Conservation (phyloP, 2,329 filamentous ascomycete species). For the Hypomyces rosellus region DNA sequence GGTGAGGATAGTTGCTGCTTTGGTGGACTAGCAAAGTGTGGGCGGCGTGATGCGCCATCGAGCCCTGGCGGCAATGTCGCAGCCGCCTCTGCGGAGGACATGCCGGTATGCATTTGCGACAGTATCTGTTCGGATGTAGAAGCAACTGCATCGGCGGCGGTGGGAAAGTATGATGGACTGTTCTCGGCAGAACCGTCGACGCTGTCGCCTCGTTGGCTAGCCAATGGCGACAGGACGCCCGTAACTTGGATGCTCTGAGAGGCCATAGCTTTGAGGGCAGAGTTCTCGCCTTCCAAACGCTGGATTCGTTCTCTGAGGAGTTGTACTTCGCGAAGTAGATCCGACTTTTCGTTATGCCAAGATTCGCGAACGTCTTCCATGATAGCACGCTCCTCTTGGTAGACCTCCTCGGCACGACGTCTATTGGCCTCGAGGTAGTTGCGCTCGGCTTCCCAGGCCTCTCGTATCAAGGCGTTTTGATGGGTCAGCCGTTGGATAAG, state of each 20-base stretch:
- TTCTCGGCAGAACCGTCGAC: constrained; percentile 18
- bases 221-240: constrained; percentile 25
- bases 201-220: constrained; percentile 21
- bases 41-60: constrained; percentile 29
- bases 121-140: constrained; percentile 17
- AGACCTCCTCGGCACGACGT: constrained; percentile 48
- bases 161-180: constrained; percentile 13
- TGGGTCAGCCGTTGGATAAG: constrained; percentile 35
- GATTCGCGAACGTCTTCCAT: constrained; percentile 45
- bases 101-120: constrained; percentile 1
- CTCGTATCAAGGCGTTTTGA: constrained; percentile 38
- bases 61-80: constrained; percentile 26
- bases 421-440: constrained; percentile 48
- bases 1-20: constrained; percentile 31
- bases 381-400: constrained; percentile 46
- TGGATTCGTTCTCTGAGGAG: constrained; percentile 34
- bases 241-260: constrained; percentile 23
- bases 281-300: constrained; percentile 32
- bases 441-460: constrained; percentile 49
- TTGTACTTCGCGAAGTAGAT: constrained; percentile 35
- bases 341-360: constrained; percentile 41
- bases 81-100: not conserved
- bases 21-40: constrained; percentile 24
- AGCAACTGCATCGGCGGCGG: constrained; percentile 15
- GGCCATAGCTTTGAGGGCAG: constrained; percentile 25